Evolutionary conservation across 805 yeast genomes (phyloP).

Genomic region (Candida maesae): DNA sequence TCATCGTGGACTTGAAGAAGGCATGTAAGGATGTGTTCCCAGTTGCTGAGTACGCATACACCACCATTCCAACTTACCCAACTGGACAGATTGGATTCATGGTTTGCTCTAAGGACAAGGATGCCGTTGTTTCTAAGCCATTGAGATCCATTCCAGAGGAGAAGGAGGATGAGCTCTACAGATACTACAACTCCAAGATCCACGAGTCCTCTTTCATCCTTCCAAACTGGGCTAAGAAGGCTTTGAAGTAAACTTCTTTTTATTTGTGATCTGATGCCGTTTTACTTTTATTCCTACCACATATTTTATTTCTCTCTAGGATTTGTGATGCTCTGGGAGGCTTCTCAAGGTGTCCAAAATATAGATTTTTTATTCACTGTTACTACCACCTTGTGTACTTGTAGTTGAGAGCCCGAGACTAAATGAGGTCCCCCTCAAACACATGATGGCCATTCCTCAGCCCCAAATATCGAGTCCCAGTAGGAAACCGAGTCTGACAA

Average conservation of each 20-base stretch:
- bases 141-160: slow-evolving; percentile 58
- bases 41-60: slow-evolving; percentile 84
- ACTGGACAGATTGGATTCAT: slow-evolving; percentile 98
- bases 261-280: too few relatives aligned
- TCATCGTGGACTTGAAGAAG: slow-evolving; percentile 75
- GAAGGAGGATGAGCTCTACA: slow-evolving; percentile 61
- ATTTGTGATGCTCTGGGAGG: too few relatives aligned
- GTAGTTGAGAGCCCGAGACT: too few relatives aligned
- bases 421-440: too few relatives aligned
- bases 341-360: too few relatives aligned
- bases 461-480: too few relatives aligned
- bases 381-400: too few relatives aligned
- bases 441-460: too few relatives aligned
- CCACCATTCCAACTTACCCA: slow-evolving; percentile 95
- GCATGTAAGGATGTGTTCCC: slow-evolving; percentile 87
- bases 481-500: too few relatives aligned
- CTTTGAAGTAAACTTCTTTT: slow-evolving; percentile 37
- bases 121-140: slow-evolving; percentile 65
- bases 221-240: slow-evolving; percentile 83
- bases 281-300: too few relatives aligned
- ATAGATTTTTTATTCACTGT: too few relatives aligned
- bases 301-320: too few relatives aligned
- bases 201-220: slow-evolving; percentile 88
- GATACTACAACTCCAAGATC: slow-evolving; percentile 78
- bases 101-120: slow-evolving; percentile 81